Evolutionary conservation across 768 basidiomycete species (phyloP), one percentile per base, ranked within the genome.

Genomic region (Boletales sp.): DNA sequence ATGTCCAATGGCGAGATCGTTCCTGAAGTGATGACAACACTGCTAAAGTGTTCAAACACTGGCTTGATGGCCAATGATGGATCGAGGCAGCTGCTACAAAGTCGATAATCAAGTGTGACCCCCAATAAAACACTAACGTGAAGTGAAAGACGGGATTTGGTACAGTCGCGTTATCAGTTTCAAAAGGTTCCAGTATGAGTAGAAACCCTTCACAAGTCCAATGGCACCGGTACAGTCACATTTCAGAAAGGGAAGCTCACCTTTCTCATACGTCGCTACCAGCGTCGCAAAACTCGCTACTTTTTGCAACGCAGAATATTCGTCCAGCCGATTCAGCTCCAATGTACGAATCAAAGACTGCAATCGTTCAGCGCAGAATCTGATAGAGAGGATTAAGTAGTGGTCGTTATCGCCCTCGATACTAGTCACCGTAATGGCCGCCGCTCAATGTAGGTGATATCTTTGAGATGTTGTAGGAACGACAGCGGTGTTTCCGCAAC

Each of bases 141-240:
- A 98, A 87, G 68, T 98, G 96, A 68, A 99, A 98, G 35, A 99
- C 85, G 1, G 96, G 96, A 70, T 99, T 99, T 14, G 96, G 95
- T 6, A 98, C 94, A 1, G 95, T 98, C 13, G 96, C 94, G 68
- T 90, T 94, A 48, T 99, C 96, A 5, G 96, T 98, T 70, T 99
- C 96, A 59, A 94, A 99, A 0, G 96, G 96, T 64, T 99, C 96
- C 15, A 99, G 77, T 50, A 99, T 97, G 45, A 99, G 84, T 17
- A 97, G 72, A 70, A 99, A 99, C 5, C 96, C 95, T 94, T 28
- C 25, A 48, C 35, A 8, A 14, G 19, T 21, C 46, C 34, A 36
- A 47, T 43, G 19, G 8, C 21, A 35, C 34, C 31, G 48, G 48
- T 35, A 18, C 37, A 34, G 30, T 33, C 17, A 41, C 36, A n/a